Conservation (phyloP, 1,284 basidiomycete species). For the Inonotus obliquus region DNA sequence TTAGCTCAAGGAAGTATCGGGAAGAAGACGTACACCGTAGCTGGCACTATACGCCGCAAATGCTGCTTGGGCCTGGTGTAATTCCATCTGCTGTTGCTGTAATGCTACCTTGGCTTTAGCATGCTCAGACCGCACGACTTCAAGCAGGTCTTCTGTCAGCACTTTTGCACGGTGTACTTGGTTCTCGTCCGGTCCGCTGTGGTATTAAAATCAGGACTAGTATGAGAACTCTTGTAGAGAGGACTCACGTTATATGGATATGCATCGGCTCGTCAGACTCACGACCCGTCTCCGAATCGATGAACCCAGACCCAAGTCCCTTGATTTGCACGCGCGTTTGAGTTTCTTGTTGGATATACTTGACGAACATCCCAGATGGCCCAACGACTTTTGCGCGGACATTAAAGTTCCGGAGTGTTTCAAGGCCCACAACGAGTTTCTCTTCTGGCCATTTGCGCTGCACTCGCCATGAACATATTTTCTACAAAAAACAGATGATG, state of each 20-base stretch:
- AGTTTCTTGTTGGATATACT: slow-evolving; percentile 97
- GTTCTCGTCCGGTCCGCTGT: slow-evolving; percentile 82
- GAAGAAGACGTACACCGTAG: slow-evolving; percentile 48
- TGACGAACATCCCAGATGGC: slow-evolving; percentile 93
- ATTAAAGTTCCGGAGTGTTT: slow-evolving; percentile 94
- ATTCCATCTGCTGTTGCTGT: slow-evolving; percentile 74
- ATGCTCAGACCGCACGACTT: slow-evolving; percentile 83
- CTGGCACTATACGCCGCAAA: slow-evolving; percentile 62
- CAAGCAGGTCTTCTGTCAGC: slow-evolving; percentile 84
- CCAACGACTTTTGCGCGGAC: slow-evolving; percentile 97
- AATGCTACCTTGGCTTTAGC: slow-evolving; percentile 65
- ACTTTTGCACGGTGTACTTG: slow-evolving; percentile 86
- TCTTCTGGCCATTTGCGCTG: slow-evolving; percentile 95
- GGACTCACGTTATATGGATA: slow-evolving; percentile 83
- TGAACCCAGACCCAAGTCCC: slow-evolving; percentile 90
- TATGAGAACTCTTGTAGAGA: not conserved
- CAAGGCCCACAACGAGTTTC: slow-evolving; percentile 83
- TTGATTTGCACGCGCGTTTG: slow-evolving; percentile 98
- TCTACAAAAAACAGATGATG: not conserved
- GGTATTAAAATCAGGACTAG: too few species aligned
- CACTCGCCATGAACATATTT: slow-evolving; percentile 9
- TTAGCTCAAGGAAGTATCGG: slow-evolving; percentile 7
- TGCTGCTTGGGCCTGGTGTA: slow-evolving; percentile 74
- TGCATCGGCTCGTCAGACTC: slow-evolving; percentile 93
- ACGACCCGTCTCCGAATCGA: slow-evolving; percentile 89